These are phyloP conservation scores for Zymoseptoria crescenta DNA, from an alignment of 2,329 filamentous ascomycete species.

Conservation along the genomic window DNA sequence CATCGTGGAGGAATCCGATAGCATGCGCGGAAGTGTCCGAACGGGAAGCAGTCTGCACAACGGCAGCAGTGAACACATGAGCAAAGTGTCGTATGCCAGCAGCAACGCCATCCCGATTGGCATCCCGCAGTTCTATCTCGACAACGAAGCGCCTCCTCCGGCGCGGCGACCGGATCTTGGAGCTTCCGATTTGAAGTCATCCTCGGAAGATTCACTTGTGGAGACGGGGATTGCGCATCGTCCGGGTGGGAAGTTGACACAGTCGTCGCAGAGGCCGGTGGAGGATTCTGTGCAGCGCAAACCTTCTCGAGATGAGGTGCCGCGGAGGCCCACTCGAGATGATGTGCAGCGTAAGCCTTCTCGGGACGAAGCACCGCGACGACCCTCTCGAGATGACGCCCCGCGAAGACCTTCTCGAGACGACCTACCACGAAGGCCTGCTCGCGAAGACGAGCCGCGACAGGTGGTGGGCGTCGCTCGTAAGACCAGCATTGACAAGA, in stretches of 20 bases:
- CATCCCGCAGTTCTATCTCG: slow-evolving; percentile 34
- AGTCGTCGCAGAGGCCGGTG: slow-evolving; percentile 7
- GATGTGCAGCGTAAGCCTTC: not conserved
- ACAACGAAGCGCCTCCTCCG: slow-evolving; percentile 17
- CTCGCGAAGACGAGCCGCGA: not conserved
- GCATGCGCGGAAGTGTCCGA: slow-evolving; percentile 22
- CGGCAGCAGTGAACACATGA: slow-evolving; percentile 18
- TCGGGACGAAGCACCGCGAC: not conserved
- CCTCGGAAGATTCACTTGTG: slow-evolving; percentile 6
- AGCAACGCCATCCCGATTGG: slow-evolving; percentile 42
- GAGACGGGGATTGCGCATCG: slow-evolving; percentile 1
- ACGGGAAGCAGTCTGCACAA: slow-evolving; percentile 26
- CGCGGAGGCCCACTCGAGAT: not conserved
- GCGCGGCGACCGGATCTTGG: slow-evolving; percentile 4
- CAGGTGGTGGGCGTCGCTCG: slow-evolving; percentile 28
- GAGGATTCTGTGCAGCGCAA: slow-evolving; percentile 3
- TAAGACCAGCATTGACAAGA: slow-evolving; percentile 42
- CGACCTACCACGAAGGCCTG: not conserved
- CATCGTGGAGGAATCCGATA: slow-evolving; percentile 42
- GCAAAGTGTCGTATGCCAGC: slow-evolving; percentile 39
- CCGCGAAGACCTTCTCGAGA: not conserved
- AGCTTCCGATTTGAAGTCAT: too few species aligned
- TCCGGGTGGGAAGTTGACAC: slow-evolving; percentile 6
- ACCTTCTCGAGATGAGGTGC: not conserved
- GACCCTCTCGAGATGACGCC: not conserved